Percentiles rank a stretch among this genome's conserved stretches.
These are phyloP conservation scores for Nemania sp. DNA, from an alignment of 2,329 filamentous ascomycete genomes.

Conservation along the genomic window DNA sequence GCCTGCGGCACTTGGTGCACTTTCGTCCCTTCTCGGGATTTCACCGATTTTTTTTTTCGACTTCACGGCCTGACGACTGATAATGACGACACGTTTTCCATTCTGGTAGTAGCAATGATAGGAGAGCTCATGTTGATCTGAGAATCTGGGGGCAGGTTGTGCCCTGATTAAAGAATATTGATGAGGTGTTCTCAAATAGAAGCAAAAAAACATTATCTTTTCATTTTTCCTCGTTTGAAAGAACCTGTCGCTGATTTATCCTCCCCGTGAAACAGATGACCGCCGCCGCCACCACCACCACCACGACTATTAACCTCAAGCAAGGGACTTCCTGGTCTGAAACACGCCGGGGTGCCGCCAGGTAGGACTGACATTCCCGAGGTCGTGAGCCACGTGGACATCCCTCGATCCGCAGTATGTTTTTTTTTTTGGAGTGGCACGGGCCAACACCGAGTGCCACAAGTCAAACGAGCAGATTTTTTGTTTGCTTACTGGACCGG, in stretches of 20 bases:
- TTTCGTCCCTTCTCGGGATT: background rate
- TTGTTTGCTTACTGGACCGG: constrained; percentile 6
- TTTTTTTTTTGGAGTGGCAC: constrained; percentile 1
- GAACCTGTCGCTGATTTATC: constrained; percentile 46
- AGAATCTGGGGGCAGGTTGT: constrained; percentile 18
- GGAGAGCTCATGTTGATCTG: constrained; percentile 22
- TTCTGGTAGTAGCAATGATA: constrained; percentile 23
- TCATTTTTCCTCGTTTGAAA: constrained; percentile 31
- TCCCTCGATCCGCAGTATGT: constrained; percentile 1
- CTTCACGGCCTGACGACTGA: constrained; percentile 33
- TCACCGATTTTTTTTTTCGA: constrained; percentile 19
- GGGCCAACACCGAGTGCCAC: background rate
- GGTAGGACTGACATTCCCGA: background rate
- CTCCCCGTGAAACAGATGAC: constrained; percentile 48
- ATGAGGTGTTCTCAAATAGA: constrained; percentile 34
- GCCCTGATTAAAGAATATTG: constrained; percentile 23
- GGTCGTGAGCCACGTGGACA: background rate
- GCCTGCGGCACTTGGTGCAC: constrained; percentile 5
- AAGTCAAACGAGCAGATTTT: background rate
- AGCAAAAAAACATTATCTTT: constrained; percentile 26
- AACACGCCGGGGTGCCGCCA: background rate
- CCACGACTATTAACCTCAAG: constrained; percentile 31
- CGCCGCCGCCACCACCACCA: constrained; percentile 47
- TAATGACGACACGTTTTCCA: constrained; percentile 24
- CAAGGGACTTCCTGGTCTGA: background rate